Evolutionary conservation across 306 rosid genomes (phyloP).

Genomic region (Inga oerstediana): DNA sequence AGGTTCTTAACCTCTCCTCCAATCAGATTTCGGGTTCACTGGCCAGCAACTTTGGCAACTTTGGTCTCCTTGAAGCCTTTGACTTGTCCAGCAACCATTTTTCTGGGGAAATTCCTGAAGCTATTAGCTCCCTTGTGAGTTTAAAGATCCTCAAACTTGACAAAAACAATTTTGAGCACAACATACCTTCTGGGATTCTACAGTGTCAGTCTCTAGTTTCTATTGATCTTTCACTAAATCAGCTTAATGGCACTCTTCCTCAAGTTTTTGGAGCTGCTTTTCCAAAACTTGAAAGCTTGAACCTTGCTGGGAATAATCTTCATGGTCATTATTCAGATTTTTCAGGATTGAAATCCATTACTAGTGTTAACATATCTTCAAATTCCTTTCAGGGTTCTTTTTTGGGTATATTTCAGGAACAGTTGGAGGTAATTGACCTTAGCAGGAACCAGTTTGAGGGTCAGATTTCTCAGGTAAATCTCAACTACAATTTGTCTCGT

Average conservation of each 20-base stretch:
- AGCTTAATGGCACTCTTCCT: conserved; percentile 76
- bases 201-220: conserved; percentile 63
- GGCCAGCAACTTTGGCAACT: conserved; percentile 83
- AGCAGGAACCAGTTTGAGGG: conserved; percentile 91
- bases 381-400: conserved; percentile 84
- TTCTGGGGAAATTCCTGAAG: conserved; percentile 77
- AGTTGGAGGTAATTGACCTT: conserved; percentile 74
- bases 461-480: conserved; percentile 79
- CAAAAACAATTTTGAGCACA: conserved; percentile 58
- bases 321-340: conserved; percentile 62
- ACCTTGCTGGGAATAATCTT: conserved; percentile 76
- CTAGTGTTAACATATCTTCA: conserved; percentile 73
- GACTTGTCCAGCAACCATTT: conserved; percentile 75
- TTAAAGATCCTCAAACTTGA: conserved; percentile 64
- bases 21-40: conserved; percentile 79
- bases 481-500: conserved; percentile 65
- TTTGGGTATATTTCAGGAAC: conserved; percentile 59
- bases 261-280: conserved; percentile 81
- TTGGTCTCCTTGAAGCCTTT: conserved; percentile 70
- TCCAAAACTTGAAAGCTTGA: conserved; percentile 74
- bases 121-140: conserved; percentile 61
- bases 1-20: conserved; percentile 68
- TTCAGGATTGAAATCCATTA: conserved; percentile 60
- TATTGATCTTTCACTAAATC: conserved; percentile 80
- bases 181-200: conserved; percentile 70